These are phyloP conservation scores for Phytophthora pisi DNA, from an alignment of 352 stramenopile species.

Conservation along the genomic window DNA sequence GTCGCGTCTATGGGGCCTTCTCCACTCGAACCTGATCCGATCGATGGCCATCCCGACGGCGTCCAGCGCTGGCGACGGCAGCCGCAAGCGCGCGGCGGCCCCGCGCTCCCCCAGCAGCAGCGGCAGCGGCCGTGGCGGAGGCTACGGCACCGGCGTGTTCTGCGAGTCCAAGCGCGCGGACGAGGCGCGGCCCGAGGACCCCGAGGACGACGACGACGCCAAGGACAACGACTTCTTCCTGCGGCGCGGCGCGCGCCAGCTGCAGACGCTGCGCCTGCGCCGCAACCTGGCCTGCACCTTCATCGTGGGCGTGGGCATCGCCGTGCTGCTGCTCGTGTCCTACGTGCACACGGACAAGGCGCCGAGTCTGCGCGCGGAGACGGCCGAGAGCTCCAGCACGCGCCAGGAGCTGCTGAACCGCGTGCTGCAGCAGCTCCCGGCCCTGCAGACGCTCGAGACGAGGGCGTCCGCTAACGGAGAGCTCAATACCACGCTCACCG, in stretches of 20 bases:
- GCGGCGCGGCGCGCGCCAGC: conserved; percentile 13
- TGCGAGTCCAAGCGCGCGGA: conserved; percentile 28
- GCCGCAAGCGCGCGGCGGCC: conserved; percentile 23
- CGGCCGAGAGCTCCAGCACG: neutral
- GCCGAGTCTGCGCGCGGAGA: conserved; percentile 10
- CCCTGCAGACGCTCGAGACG: conserved; percentile 43
- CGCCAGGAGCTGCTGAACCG: conserved; percentile 18
- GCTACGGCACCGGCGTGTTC: conserved; percentile 33
- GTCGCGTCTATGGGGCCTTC: conserved; percentile 9
- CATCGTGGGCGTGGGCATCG: conserved; percentile 19
- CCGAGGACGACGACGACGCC: conserved; percentile 19
- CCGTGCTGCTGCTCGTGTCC: conserved; percentile 27
- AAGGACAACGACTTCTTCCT: conserved; percentile 38
- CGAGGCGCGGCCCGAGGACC: conserved; percentile 1
- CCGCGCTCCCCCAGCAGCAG: conserved; percentile 3
- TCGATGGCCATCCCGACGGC: conserved; percentile 17
- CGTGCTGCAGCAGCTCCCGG: conserved; percentile 45
- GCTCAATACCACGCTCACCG: conserved; percentile 65
- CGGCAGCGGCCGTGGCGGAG: conserved; percentile 3
- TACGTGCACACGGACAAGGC: conserved; percentile 20
- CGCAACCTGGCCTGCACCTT: conserved; percentile 21
- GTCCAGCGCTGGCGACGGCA: conserved; percentile 8
- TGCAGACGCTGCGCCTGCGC: conserved; percentile 22
- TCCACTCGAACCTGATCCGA: conserved; percentile 8
- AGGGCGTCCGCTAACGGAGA: conserved; percentile 51